Evolutionary conservation across 2,329 filamentous ascomycete genomes (phyloP), one percentile per base, ranked within the genome.

Genomic region (Trichoderma guizhouense): DNA sequence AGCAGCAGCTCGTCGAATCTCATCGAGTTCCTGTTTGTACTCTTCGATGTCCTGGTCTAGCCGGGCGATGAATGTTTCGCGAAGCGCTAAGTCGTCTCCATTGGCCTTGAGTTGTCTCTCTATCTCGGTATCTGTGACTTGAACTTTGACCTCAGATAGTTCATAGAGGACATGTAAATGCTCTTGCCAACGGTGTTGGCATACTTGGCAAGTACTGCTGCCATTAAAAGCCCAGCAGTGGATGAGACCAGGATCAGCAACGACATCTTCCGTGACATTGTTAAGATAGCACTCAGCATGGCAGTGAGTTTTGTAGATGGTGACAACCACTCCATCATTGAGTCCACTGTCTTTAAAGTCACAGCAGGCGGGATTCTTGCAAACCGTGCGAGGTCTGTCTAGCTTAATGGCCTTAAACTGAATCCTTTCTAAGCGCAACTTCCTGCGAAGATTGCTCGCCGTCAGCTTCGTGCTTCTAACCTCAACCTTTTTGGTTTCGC

Each of bases 231-330:
- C 32, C 32, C 32, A 34, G 32, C 70, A 72, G 0, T 6, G 0
- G 8, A 72, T 68, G 34, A 72, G 70, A 14, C 70, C 70, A 24
- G 70, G 70, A n/a, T 72, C 70, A 3, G 70, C 70, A 1, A 72
- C 26, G 3, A 68, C 63, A n/a, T 72, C 70, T 53, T 72, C 34
- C 60, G 14, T 66, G 6, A 76, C 74, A 28, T 65, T 72, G 2
- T 39, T 1, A 0, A 77, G 64, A 1, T 21, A 64, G 63, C 75
- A 76, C 2, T 11, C 36, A 1, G 28, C 8, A 30, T 77, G 75
- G 0, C 75, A 77, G 2, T 69, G 57, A 3, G 71, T 72, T n/a
- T 71, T 76, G 30, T 77, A 75, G 6, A 74, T 51, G 0, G 60
- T 51, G 0, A 71, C 36, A 15, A 72, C 34, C 3, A 71, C 70